These are phyloP conservation scores for Aspergillus bertholletiae DNA, from an alignment of 495 filamentous ascomycete species.

Conservation along the genomic window DNA sequence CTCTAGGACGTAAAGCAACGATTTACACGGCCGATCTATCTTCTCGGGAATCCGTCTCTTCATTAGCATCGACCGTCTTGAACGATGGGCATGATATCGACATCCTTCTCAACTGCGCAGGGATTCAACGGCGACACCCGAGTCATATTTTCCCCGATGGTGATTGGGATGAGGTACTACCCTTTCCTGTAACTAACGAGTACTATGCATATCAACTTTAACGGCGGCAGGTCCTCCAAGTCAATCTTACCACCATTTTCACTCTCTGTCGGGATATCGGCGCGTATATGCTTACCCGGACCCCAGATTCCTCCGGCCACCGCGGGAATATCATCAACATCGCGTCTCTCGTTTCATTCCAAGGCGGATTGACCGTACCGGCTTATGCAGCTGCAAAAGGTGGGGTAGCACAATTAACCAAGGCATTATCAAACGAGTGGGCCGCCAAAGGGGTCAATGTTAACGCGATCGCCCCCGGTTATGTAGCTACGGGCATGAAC, in stretches of 20 bases:
- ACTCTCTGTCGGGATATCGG: conserved; percentile 74
- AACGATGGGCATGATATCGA: conserved; percentile 55
- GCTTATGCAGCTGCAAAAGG: conserved; percentile 83
- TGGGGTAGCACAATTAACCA: conserved; percentile 76
- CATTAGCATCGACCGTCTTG: conserved; percentile 57
- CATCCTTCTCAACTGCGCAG: conserved; percentile 82
- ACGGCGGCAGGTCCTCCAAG: conserved; percentile 61
- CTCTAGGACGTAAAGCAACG: conserved; percentile 61
- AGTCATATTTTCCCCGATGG: conserved; percentile 64
- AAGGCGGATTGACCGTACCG: conserved; percentile 77
- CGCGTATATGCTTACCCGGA: conserved; percentile 68
- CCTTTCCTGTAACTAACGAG: neutral
- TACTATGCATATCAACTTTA: neutral
- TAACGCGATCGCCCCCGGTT: conserved; percentile 69
- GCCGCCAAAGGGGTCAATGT: conserved; percentile 66
- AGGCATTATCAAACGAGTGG: conserved; percentile 81
- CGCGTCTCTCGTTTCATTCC: conserved; percentile 74
- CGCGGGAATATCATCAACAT: conserved; percentile 78
- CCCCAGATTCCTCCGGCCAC: conserved; percentile 35
- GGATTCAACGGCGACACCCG: conserved; percentile 76
- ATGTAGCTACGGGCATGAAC: conserved; percentile 88
- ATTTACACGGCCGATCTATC: conserved; percentile 75
- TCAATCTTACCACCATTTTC: conserved; percentile 75
- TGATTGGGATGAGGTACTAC: conserved; percentile 64
- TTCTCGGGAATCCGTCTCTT: conserved; percentile 50